These are phyloP conservation scores for Hyaloscypha variabilis DNA, from an alignment of 495 filamentous ascomycete genomes.

Conservation along the genomic window DNA sequence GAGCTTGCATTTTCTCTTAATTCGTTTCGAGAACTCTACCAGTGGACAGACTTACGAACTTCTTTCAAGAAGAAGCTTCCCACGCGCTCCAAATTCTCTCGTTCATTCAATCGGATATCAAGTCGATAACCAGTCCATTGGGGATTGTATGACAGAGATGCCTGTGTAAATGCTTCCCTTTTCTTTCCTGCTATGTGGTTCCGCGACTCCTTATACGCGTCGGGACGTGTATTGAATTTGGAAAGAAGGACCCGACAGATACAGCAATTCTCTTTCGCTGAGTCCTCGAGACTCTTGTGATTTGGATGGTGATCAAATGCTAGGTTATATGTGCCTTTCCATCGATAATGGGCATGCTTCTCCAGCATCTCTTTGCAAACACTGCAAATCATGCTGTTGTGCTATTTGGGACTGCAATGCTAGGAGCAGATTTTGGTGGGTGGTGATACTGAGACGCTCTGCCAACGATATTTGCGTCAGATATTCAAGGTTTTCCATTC, in stretches of 20 bases:
- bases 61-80: conserved; percentile 17
- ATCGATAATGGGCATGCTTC: conserved; percentile 2
- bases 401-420: background rate
- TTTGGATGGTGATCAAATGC: conserved; percentile 13
- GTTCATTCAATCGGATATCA: conserved; percentile 11
- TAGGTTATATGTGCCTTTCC: conserved; percentile 11
- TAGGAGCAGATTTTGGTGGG: too few species aligned
- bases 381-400: conserved; percentile 14
- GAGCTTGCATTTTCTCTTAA: conserved; percentile 5
- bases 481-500: conserved; percentile 3
- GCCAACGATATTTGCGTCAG: background rate
- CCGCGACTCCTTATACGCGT: background rate
- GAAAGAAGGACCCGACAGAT: conserved; percentile 14
- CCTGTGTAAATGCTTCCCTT: conserved; percentile 6
- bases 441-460: too few species aligned
- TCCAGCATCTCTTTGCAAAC: conserved; percentile 14
- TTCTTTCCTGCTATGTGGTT: conserved; percentile 3
- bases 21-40: background rate
- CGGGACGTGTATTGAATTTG: conserved; percentile 1
- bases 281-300: background rate
- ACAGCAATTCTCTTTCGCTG: background rate
- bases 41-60: conserved; percentile 2
- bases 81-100: conserved; percentile 8
- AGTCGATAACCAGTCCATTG: conserved; percentile 12
- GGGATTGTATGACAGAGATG: conserved; percentile 12